Percentiles rank a stretch among this genome's conserved stretches.
phyloP scores from a whole-genome alignment of 2,329 filamentous ascomycete genomes.

The Daldinia sp. region DNA sequence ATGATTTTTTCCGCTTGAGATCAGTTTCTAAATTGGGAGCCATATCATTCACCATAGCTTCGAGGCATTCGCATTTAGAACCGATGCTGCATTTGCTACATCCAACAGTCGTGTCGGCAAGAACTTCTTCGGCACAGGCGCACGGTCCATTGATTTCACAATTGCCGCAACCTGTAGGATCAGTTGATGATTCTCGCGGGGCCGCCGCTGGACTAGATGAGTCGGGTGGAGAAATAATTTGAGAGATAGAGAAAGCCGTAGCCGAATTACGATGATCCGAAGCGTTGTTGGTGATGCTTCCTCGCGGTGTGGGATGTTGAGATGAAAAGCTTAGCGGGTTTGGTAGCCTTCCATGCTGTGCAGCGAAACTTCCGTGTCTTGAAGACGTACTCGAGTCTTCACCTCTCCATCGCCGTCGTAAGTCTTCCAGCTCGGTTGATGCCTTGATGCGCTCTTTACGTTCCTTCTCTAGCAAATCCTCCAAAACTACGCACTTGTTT shows the following conservation, averaged over 20 bases:
- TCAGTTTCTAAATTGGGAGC: slow-evolving; percentile 52
- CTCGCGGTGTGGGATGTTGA: slow-evolving; percentile 48
- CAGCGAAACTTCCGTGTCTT: slow-evolving; percentile 47
- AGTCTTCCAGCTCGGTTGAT: slow-evolving; percentile 48
- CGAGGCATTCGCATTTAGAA: slow-evolving; percentile 72
- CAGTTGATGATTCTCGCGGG: slow-evolving; percentile 52
- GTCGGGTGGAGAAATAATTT: slow-evolving; percentile 68
- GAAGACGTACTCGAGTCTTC: slow-evolving; percentile 46
- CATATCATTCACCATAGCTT: slow-evolving; percentile 57
- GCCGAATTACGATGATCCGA: slow-evolving; percentile 50
- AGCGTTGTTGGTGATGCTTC: slow-evolving; percentile 46
- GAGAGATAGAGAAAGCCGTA: slow-evolving; percentile 66
- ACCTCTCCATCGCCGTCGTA: slow-evolving; percentile 46
- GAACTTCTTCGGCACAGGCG: slow-evolving; percentile 69
- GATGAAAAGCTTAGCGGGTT: slow-evolving; percentile 44
- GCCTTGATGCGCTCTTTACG: slow-evolving; percentile 60
- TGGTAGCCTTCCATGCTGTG: slow-evolving; percentile 40
- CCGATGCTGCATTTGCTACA: slow-evolving; percentile 75
- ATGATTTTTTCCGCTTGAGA: slow-evolving; percentile 64
- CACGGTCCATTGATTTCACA: slow-evolving; percentile 67
- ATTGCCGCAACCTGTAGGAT: slow-evolving; percentile 64
- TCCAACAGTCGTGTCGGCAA: slow-evolving; percentile 66
- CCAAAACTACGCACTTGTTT: slow-evolving; percentile 70
- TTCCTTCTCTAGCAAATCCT: slow-evolving; percentile 72
- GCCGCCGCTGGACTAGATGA: slow-evolving; percentile 46